Evolutionary conservation across 495 filamentous ascomycete species (phyloP).

Genomic region (Penicillium cinerascens): DNA sequence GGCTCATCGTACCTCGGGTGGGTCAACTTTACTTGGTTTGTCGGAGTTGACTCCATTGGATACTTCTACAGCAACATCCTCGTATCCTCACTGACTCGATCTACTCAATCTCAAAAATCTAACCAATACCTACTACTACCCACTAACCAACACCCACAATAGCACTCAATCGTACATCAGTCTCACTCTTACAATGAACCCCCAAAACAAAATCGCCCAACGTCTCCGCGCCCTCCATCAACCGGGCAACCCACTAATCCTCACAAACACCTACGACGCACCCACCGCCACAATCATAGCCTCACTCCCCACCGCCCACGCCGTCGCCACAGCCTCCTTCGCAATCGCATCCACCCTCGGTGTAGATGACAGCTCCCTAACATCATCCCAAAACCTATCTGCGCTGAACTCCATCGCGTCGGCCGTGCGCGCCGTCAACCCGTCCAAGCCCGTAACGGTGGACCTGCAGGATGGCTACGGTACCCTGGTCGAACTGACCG

Average conservation of each 20-base stretch:
- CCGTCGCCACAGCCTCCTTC: slow-evolving; percentile 52
- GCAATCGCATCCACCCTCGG: slow-evolving; percentile 45
- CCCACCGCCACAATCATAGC: slow-evolving; percentile 41
- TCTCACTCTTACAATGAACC: not conserved
- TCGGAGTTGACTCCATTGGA: not conserved
- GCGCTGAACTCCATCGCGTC: slow-evolving; percentile 84
- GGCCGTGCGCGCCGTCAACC: slow-evolving; percentile 29
- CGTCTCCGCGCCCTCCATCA: slow-evolving; percentile 40
- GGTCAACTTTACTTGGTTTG: not conserved
- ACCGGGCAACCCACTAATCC: slow-evolving; percentile 44
- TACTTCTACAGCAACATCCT: not conserved
- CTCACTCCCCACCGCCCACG: slow-evolving; percentile 36
- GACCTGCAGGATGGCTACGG: slow-evolving; percentile 55
- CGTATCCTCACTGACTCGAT: not conserved
- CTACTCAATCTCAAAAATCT: not conserved
- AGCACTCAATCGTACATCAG: no score
- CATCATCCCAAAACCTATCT: slow-evolving; percentile 48
- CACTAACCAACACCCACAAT: no score
- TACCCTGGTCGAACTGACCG: slow-evolving; percentile 31
- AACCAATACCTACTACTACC: not conserved
- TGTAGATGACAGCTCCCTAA: slow-evolving; percentile 41
- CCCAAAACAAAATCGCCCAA: slow-evolving; percentile 7
- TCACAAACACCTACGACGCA: slow-evolving; percentile 52
- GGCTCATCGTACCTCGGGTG: not conserved
- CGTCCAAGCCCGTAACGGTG: slow-evolving; percentile 40